Evolutionary conservation across 352 stramenopile genomes (phyloP).

Genomic region (Globisporangium paroecandrum): DNA sequence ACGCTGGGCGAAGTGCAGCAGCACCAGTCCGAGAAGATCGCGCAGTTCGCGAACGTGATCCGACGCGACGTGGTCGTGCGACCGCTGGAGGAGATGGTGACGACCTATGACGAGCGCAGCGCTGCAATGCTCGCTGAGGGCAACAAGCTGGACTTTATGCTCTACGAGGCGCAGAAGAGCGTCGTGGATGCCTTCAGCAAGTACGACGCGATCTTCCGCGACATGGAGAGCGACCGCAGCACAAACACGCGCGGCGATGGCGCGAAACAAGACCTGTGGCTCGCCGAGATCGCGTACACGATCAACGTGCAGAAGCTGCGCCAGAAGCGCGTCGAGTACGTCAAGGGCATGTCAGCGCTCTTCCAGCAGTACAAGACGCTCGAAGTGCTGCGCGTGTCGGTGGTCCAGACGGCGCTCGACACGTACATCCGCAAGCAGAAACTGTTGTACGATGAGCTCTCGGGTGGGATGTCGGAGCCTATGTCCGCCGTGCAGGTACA

Average conservation of each 20-base stretch:
- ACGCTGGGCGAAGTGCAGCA: constrained; percentile 69
- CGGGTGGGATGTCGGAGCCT: constrained; percentile 60
- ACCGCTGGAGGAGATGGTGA: constrained; percentile 71
- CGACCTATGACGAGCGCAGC: constrained; percentile 58
- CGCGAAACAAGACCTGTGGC: constrained; percentile 54
- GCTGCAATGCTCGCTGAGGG: constrained; percentile 52
- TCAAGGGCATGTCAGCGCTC: constrained; percentile 76
- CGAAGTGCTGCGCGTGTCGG: constrained; percentile 61
- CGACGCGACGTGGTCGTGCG: constrained; percentile 64
- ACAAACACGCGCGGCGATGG: constrained; percentile 14
- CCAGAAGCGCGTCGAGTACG: constrained; percentile 64
- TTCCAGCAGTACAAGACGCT: constrained; percentile 85
- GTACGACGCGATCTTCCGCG: constrained; percentile 56
- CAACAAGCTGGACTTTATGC: constrained; percentile 42
- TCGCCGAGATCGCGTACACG: constrained; percentile 70
- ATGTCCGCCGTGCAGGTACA: constrained; percentile 59
- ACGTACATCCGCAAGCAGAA: constrained; percentile 83
- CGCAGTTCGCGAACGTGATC: constrained; percentile 69
- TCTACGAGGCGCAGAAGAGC: constrained; percentile 53
- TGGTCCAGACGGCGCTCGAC: constrained; percentile 73
- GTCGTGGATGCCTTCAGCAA: constrained; percentile 56
- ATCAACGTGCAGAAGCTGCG: constrained; percentile 71
- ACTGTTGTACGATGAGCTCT: constrained; percentile 67
- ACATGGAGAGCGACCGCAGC: constrained; percentile 44
- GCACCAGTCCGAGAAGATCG: constrained; percentile 71